Evolutionary conservation across 805 yeast genomes (phyloP).

Genomic region (Kodamaea fukazawae): DNA sequence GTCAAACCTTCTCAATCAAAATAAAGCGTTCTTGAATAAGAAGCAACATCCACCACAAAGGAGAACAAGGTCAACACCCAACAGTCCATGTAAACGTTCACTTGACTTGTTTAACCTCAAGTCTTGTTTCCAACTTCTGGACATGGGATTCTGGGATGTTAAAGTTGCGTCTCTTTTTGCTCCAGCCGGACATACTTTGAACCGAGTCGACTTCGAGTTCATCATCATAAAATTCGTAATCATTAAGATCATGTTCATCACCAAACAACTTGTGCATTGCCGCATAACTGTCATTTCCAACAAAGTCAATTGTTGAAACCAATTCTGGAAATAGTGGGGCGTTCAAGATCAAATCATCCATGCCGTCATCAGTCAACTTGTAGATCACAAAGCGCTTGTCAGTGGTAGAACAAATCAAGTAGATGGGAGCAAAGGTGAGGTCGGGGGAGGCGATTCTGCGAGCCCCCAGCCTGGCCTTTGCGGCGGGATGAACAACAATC

Average conservation of each 20-base stretch:
- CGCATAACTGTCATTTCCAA: conserved; percentile 9
- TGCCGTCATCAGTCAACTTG: conserved; percentile 19
- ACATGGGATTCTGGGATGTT: not conserved
- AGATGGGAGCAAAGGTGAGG: conserved; percentile 22
- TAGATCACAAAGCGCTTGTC: conserved; percentile 22
- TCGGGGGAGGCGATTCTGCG: not conserved
- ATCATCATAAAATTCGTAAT: not conserved
- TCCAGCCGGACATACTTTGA: conserved; percentile 1
- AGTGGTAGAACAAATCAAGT: conserved; percentile 20
- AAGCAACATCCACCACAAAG: too few relatives aligned
- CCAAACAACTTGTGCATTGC: conserved; percentile 11
- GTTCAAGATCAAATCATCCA: conserved; percentile 15
- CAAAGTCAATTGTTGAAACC: conserved; percentile 5
- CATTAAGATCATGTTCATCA: conserved; percentile 2
- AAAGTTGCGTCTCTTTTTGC: conserved; percentile 4
- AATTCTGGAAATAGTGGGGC: conserved; percentile 8
- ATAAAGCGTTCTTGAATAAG: too few relatives aligned
- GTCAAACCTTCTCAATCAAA: not conserved
- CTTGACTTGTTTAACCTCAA: conserved; percentile 4
- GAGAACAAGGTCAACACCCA: too few relatives aligned
- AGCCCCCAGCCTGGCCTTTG: not conserved
- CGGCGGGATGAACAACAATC: conserved; percentile 12
- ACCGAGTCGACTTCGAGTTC: conserved; percentile 3
- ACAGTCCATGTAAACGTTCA: not conserved
- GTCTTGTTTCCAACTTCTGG: not conserved